phyloP scores from a whole-genome alignment of 2,329 filamentous ascomycete species.

The Neofusicoccum sp. region DNA sequence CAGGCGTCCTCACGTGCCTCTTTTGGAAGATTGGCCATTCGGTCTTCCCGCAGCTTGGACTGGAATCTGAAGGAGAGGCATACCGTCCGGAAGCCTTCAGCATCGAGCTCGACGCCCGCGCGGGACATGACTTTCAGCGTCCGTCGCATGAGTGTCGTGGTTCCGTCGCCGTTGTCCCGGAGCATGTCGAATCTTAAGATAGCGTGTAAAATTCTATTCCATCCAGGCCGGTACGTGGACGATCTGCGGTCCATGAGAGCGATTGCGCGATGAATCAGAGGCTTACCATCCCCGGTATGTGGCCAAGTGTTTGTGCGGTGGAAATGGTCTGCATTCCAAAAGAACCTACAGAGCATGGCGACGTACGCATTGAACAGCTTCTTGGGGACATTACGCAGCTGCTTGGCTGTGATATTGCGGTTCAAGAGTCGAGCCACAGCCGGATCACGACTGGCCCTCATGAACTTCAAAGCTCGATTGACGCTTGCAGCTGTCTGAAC shows the following conservation, averaged over 20 bases:
- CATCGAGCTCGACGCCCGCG: slow-evolving; percentile 2
- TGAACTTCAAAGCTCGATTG: not conserved
- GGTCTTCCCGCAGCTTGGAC: not conserved
- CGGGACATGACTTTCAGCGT: not conserved
- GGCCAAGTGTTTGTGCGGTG: not conserved
- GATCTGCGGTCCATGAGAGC: slow-evolving; percentile 25
- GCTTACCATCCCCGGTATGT: not conserved
- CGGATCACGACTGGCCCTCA: not conserved
- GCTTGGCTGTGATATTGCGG: slow-evolving; percentile 12
- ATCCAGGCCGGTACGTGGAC: slow-evolving; percentile 23
- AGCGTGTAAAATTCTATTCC: slow-evolving; percentile 27
- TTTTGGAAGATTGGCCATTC: not conserved
- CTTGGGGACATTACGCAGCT: slow-evolving; percentile 33
- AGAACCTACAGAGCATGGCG: slow-evolving; percentile 46
- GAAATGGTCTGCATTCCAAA: slow-evolving; percentile 26
- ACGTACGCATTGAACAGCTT: slow-evolving; percentile 54
- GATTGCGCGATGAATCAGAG: slow-evolving; percentile 23
- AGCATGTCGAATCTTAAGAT: not conserved
- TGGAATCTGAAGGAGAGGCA: not conserved
- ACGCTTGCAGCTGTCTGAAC: slow-evolving; percentile 41
- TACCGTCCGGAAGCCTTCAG: slow-evolving; percentile 2
- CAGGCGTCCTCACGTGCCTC: not conserved
- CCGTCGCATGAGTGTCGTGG: not conserved
- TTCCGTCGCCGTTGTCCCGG: not conserved
- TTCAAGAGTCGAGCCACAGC: not conserved